Evolutionary conservation across 345 rosid genomes (phyloP), one percentile per base, ranked within the genome.

Genomic region (Corchorus capsularis): DNA sequence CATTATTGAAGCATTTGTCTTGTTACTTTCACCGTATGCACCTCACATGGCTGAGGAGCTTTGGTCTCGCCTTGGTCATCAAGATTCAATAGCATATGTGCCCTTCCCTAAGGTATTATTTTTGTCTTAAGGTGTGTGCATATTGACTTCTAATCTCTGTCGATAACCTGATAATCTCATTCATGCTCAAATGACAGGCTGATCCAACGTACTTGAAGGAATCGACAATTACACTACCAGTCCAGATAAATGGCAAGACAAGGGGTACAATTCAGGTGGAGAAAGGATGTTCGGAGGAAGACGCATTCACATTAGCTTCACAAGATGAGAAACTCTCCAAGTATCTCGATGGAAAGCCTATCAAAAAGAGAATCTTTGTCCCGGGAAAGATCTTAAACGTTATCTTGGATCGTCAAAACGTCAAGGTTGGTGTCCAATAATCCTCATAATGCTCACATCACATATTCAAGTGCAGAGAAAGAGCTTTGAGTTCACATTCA

Each of bases 21-120:
- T 93, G 75, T 78, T 95, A 85, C 93, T 95, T 56, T 85, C 98
- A 8, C 99, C 99, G 43, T 93, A 93, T 50, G 93, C 98, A 8
- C 99, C 98, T 76, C 97, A 95, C 86, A 95, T 95, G 87, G 89
- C 97, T 1, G 99, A 95, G 84, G 99, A 95, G 85, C 90, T 95
- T 74, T 95, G 99, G 99, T 89, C 81, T 68, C 96, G 92, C 71
- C 78, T 95, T 32, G 94, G 97, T 77, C 87, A 93, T 73, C 52
- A 76, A 0, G 77, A 77, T 75, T 87, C 99, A 63, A 82, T 93
- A 82, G 97, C 94, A 16, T 93, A 81, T 50, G 87, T 82, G 78
- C 80, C 85, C 52, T 92, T 92, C 69, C 99, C 99, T 3, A 61
- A 80, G 98, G 99, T 88, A 82, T 52, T 37, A 5, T 73, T 2